A percentile compares a stretch with the other conserved stretches of the same genome.
Conservation (phyloP, 192 early-diverging fungal species). For the Coemansia sp. region DNA sequence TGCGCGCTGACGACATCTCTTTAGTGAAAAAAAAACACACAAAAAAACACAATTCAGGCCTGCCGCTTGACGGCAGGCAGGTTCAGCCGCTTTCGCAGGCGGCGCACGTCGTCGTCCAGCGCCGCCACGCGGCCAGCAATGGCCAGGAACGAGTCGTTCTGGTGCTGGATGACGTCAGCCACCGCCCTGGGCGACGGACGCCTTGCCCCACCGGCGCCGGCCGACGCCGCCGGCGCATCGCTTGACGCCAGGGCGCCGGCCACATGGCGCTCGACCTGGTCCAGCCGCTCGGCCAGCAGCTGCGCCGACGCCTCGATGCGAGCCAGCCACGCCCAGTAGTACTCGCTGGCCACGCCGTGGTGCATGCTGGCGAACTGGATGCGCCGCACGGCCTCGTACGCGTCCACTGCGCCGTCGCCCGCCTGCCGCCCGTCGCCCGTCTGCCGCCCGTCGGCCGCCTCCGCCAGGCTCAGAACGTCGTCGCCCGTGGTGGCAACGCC, state of each 20-base stretch:
- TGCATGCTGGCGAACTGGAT: conserved; percentile 42
- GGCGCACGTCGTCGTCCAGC: conserved; percentile 33
- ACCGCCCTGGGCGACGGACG: conserved; percentile 25
- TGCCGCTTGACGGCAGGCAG: conserved; percentile 20
- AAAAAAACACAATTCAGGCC: too few relatives aligned
- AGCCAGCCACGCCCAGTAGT: conserved; percentile 45
- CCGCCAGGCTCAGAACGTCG: too few relatives aligned
- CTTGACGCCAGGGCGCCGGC: conserved; percentile 12
- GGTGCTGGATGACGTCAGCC: conserved; percentile 35
- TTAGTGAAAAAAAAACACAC: too few relatives aligned
- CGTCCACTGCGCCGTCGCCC: conserved; percentile 2
- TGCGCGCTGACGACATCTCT: too few relatives aligned
- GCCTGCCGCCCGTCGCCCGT: background rate
- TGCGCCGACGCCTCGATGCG: conserved; percentile 24
- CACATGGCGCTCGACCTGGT: conserved; percentile 42
- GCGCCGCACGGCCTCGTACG: conserved; percentile 34
- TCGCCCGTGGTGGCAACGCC: too few relatives aligned
- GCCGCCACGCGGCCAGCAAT: conserved; percentile 44
- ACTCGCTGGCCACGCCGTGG: conserved; percentile 35
- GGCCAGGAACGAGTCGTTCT: conserved; percentile 47
- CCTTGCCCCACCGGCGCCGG: background rate
- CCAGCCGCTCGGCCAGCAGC: conserved; percentile 37
- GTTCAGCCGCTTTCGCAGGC: conserved; percentile 22
- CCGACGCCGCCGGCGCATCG: conserved; percentile 2
- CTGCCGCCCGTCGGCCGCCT: background rate